Conservation (phyloP, 805 yeast genomes). For the Cyberlindnera sargentensis region DNA sequence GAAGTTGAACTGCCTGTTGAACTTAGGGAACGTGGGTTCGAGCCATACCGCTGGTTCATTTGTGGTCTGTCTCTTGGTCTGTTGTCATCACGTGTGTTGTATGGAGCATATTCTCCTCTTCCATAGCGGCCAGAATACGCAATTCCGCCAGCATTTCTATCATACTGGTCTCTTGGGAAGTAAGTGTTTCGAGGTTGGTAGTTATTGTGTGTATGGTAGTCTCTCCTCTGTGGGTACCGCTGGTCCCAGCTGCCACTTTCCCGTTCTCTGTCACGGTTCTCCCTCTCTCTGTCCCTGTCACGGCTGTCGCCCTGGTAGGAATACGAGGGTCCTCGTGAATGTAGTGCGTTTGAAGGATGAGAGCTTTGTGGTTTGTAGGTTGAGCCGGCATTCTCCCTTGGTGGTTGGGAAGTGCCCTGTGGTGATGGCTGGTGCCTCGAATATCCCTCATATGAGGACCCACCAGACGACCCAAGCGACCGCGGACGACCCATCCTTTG, state of each 20-base stretch:
- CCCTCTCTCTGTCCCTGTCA: slow-evolving; percentile 2
- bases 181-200: slow-evolving; percentile 1
- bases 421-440: slow-evolving; percentile 1
- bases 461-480: slow-evolving; percentile 3
- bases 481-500: slow-evolving; percentile 12
- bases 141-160: not conserved
- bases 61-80: slow-evolving; percentile 6
- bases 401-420: not conserved
- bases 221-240: not conserved
- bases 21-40: not conserved
- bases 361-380: slow-evolving; percentile 5
- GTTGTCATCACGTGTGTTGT: slow-evolving; percentile 5
- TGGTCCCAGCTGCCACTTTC: not conserved
- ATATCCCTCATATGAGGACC: slow-evolving; percentile 1
- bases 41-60: not conserved
- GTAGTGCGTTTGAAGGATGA: not conserved
- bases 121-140: too few relatives aligned
- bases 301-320: not conserved
- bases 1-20: not conserved
- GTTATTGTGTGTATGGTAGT: not conserved
- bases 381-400: slow-evolving; percentile 3
- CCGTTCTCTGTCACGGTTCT: slow-evolving; percentile 3
- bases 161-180: not conserved
- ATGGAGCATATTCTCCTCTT: slow-evolving; percentile 1
- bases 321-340: not conserved